phyloP scores from a whole-genome alignment of 1,139 yeast genomes.

The Zygoascus meyerae region DNA sequence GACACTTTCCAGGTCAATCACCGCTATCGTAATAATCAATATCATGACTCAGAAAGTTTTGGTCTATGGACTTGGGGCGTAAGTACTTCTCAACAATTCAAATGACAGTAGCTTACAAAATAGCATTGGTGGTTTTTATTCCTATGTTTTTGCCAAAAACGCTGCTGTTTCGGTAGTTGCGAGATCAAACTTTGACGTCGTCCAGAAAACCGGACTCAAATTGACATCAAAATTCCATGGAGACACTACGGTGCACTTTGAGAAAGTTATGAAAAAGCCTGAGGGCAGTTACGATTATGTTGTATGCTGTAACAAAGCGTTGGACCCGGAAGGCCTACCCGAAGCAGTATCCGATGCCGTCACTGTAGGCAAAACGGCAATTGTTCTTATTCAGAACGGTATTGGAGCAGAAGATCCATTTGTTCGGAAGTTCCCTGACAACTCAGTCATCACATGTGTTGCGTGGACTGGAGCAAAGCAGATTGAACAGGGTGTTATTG shows the following conservation, averaged over 20 bases:
- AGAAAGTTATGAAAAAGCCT: constrained; percentile 33
- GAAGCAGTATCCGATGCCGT: constrained; percentile 49
- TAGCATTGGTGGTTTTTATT: constrained; percentile 22
- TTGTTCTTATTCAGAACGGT: constrained; percentile 62
- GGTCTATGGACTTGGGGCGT: constrained; percentile 20
- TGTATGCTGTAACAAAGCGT: constrained; percentile 57
- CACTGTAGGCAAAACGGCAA: constrained; percentile 37
- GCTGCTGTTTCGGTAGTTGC: constrained; percentile 46
- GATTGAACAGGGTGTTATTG: constrained; percentile 38
- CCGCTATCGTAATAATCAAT: neutral
- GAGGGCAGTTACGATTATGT: constrained; percentile 51
- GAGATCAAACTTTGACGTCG: constrained; percentile 52
- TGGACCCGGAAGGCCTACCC: constrained; percentile 51
- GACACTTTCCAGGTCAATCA: too few species aligned
- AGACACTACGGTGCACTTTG: constrained; percentile 35
- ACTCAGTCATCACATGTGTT: constrained; percentile 54
- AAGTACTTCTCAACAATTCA: constrained; percentile 5
- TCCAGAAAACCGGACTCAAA: constrained; percentile 42
- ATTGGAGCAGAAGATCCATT: constrained; percentile 56
- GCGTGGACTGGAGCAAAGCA: constrained; percentile 54
- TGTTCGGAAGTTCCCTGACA: constrained; percentile 47
- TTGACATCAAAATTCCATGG: constrained; percentile 44
- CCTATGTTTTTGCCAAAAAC: constrained; percentile 17
- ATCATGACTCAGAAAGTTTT: constrained; percentile 8
- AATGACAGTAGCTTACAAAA: neutral